Conservation (phyloP, 805 yeast genomes). For the Starmerella sp. region DNA sequence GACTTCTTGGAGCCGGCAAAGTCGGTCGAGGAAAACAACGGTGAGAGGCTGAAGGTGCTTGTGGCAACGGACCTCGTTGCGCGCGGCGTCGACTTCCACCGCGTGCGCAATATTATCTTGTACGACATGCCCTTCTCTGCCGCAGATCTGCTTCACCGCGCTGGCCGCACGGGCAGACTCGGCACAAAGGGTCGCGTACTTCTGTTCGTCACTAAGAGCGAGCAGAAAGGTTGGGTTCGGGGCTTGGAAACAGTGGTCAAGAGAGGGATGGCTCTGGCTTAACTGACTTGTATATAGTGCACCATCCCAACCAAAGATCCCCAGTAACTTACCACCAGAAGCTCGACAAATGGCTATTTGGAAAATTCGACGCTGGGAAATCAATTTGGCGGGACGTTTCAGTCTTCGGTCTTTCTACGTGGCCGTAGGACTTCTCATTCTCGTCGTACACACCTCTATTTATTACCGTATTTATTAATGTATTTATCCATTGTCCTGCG, state of each 20-base stretch:
- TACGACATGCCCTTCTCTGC: slow-evolving; percentile 80
- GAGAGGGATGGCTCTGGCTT: slow-evolving; percentile 29
- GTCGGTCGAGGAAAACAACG: neutral
- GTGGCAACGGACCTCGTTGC: slow-evolving; percentile 84
- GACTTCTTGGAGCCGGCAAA: slow-evolving; percentile 57
- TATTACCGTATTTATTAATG: neutral
- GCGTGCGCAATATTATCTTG: slow-evolving; percentile 67
- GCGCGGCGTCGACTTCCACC: slow-evolving; percentile 77
- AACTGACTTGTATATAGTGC: neutral
- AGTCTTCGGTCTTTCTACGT: slow-evolving; percentile 4
- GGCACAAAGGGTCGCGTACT: slow-evolving; percentile 81
- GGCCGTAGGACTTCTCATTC: slow-evolving; percentile 9
- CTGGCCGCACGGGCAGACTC: slow-evolving; percentile 92
- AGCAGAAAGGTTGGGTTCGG: slow-evolving; percentile 67
- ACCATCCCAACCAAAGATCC: neutral
- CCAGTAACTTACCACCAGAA: slow-evolving; percentile 13
- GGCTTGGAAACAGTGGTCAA: slow-evolving; percentile 64
- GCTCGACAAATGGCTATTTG: slow-evolving; percentile 14
- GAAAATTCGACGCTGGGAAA: slow-evolving; percentile 16
- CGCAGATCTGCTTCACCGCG: slow-evolving; percentile 78
- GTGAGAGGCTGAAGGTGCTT: slow-evolving; percentile 36
- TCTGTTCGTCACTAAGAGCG: slow-evolving; percentile 55
- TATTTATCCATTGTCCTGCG: neutral
- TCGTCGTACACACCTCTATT: slow-evolving; percentile 8
- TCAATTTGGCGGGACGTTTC: slow-evolving; percentile 13